Conservation (phyloP, 371 early-diverging fungal species). For the Mucor irregularis region DNA sequence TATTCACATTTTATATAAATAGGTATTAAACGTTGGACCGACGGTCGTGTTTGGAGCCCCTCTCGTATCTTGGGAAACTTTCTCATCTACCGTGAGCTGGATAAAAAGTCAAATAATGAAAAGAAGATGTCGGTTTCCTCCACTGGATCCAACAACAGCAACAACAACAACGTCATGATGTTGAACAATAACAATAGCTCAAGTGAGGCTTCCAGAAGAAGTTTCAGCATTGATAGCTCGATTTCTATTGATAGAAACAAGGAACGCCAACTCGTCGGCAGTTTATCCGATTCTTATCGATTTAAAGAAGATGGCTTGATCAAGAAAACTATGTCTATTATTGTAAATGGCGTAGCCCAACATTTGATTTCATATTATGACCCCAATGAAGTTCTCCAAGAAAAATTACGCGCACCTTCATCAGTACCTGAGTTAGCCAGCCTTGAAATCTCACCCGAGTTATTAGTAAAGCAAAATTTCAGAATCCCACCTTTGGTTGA, state of each 20-base stretch:
- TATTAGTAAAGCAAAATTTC: conserved; percentile 54
- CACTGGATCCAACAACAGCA: not conserved
- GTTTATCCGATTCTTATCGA: conserved; percentile 61
- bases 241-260: conserved; percentile 36
- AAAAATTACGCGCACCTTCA: conserved; percentile 59
- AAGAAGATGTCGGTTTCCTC: conserved; percentile 22
- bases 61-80: conserved; percentile 68
- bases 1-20: not conserved
- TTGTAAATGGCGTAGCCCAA: conserved; percentile 73
- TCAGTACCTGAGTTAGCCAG: conserved; percentile 53
- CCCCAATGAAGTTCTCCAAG: conserved; percentile 69
- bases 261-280: conserved; percentile 62
- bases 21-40: conserved; percentile 80
- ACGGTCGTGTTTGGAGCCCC: conserved; percentile 71
- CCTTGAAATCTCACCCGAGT: conserved; percentile 55
- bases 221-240: conserved; percentile 30
- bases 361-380: conserved; percentile 87
- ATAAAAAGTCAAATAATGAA: conserved; percentile 36
- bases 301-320: conserved; percentile 82
- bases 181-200: not conserved
- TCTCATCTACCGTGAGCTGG: conserved; percentile 62
- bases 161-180: not conserved
- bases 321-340: conserved; percentile 84
- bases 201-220: conserved; percentile 5
- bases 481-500: conserved; percentile 53